Conservation (phyloP, 2,329 filamentous ascomycete genomes). For the Paraconiothyrium brasiliense region DNA sequence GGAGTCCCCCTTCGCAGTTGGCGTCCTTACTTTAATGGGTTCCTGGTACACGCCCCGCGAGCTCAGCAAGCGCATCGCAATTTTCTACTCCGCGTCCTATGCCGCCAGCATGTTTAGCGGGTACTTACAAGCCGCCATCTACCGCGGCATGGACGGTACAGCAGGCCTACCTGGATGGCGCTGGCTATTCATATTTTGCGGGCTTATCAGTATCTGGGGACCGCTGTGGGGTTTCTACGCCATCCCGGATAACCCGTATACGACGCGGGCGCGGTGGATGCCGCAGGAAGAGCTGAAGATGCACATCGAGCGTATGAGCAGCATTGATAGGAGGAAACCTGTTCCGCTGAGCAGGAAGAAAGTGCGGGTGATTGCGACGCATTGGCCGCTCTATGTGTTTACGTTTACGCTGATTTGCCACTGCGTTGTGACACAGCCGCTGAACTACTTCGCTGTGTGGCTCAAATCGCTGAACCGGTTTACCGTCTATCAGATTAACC, state of each 20-base stretch:
- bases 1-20: slow-evolving; percentile 7
- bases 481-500: slow-evolving; percentile 28
- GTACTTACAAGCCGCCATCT: slow-evolving; percentile 63
- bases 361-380: slow-evolving; percentile 14
- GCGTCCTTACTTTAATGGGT: slow-evolving; percentile 50
- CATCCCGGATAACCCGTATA: slow-evolving; percentile 24
- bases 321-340: slow-evolving; percentile 24
- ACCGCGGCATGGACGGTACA: slow-evolving; percentile 56
- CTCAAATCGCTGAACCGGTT: slow-evolving; percentile 24
- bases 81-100: slow-evolving; percentile 58
- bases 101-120: slow-evolving; percentile 61
- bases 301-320: slow-evolving; percentile 16
- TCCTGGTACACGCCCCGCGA: slow-evolving; percentile 66
- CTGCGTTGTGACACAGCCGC: slow-evolving; percentile 24
- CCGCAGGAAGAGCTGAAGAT: slow-evolving; percentile 16
- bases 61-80: slow-evolving; percentile 66
- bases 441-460: slow-evolving; percentile 27
- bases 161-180: slow-evolving; percentile 43
- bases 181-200: slow-evolving; percentile 42
- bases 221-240: slow-evolving; percentile 52
- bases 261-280: slow-evolving; percentile 27
- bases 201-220: slow-evolving; percentile 50
- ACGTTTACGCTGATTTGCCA: slow-evolving; percentile 25
- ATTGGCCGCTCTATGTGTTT: slow-evolving; percentile 25
- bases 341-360: slow-evolving; percentile 21